Evolutionary conservation across 1,284 basidiomycete species (phyloP), one percentile per base, ranked within the genome.

Genomic region (Microstroma glucosiphilum): DNA sequence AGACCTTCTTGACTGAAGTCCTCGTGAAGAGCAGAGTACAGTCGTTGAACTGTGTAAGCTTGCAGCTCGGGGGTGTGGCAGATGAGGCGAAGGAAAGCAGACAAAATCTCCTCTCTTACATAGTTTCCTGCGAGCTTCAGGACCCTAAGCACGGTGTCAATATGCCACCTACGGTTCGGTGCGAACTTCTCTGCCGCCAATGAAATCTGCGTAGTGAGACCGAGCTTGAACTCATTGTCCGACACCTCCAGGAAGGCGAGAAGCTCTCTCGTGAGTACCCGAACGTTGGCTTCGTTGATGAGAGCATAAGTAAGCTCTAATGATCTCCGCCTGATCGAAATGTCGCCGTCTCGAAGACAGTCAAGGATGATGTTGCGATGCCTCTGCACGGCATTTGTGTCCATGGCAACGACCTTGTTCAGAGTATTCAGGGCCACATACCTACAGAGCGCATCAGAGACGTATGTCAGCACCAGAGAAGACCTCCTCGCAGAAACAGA

Each of bases 91-190:
- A 99, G 90, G 81, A 98, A 98, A 0, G 91, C 87, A 0, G 92
- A 91, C 15, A 98, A 81, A 53, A 97, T 92, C 80, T 98, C 96
- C 80, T 98, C 96, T 65, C 92, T 86, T 30, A 99, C 93, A 73
- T 92, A 96, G 82, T 98, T 98, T 56, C 96, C 96, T 92, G 67
- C 9, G 92, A 97, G 82, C 80, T 92, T 94, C 67, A 99, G 82
- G 1, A 94, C 91, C 23, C 96, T 86, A 60, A 99, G 82, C 9
- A 96, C 90, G 0, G 96, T 97, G 80, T 98, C 96, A 66, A 99
- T 97, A 79, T 99, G 96, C 96, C 96, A 99, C 69, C 96, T 84
- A 81, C 92, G 93, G 81, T 96, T 97, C 0, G 96, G 96, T 1
- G 96, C 94, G 77, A 91, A 98, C 56, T 92, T 85, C 80, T 98